These are phyloP conservation scores for Ceraceosorus guamensis DNA, from an alignment of 1,284 basidiomycete genomes.

Conservation along the genomic window DNA sequence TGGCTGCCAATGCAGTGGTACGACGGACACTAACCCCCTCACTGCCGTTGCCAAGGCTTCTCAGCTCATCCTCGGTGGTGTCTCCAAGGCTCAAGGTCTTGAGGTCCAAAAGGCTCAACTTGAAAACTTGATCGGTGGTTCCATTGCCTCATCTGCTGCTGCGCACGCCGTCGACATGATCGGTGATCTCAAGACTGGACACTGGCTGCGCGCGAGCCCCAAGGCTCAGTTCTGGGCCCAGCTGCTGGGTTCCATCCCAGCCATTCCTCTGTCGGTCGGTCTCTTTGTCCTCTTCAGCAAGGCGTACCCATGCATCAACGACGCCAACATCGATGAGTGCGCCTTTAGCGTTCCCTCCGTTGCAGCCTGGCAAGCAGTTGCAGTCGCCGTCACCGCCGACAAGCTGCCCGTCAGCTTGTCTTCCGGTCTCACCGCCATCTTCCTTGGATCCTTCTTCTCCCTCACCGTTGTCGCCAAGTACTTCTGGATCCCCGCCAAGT, in stretches of 20 bases:
- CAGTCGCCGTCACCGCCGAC: constrained; percentile 53
- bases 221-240: constrained; percentile 60
- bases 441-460: constrained; percentile 23
- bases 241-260: constrained; percentile 43
- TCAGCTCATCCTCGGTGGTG: constrained; percentile 39
- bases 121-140: constrained; percentile 59
- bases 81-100: constrained; percentile 46
- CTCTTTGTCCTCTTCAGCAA: constrained; percentile 48
- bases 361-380: constrained; percentile 61
- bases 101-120: constrained; percentile 54
- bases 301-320: constrained; percentile 60
- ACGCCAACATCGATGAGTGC: constrained; percentile 50
- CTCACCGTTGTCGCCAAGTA: constrained; percentile 56
- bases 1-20: constrained; percentile 54
- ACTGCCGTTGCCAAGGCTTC: constrained; percentile 34
- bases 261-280: constrained; percentile 26
- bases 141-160: constrained; percentile 58
- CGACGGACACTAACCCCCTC: constrained; percentile 41
- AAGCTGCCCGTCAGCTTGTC: constrained; percentile 25
- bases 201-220: constrained; percentile 63
- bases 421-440: constrained; percentile 60
- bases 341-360: constrained; percentile 60
- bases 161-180: constrained; percentile 64
- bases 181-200: constrained; percentile 65
- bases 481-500: constrained; percentile 56